Percentiles rank a stretch among this genome's conserved stretches.
Evolutionary conservation across 306 rosid genomes (phyloP).

Genomic region (Pyrus betulifolia): DNA sequence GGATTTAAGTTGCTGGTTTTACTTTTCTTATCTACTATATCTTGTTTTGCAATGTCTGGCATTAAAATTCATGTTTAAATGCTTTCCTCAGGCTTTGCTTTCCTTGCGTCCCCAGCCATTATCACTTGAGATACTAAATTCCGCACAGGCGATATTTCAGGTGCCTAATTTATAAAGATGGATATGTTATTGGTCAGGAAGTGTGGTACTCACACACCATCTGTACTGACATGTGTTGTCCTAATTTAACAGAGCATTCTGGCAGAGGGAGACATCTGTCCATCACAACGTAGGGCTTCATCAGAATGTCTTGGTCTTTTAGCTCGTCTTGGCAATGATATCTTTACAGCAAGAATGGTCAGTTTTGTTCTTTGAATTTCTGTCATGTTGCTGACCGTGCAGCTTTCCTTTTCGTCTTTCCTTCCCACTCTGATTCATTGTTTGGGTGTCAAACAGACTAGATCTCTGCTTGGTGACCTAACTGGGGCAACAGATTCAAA

Average conservation of each 20-base stretch:
- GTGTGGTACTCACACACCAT: neutral
- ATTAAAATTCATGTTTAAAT: conserved; percentile 14
- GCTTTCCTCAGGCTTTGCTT: conserved; percentile 57
- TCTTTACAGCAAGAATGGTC: conserved; percentile 93
- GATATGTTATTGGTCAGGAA: neutral
- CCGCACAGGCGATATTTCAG: conserved; percentile 81
- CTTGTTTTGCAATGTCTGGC: conserved; percentile 4
- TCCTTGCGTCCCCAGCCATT: conserved; percentile 58
- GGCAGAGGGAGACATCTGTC: conserved; percentile 85
- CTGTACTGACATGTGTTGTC: neutral
- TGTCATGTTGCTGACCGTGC: neutral
- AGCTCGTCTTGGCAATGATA: conserved; percentile 91
- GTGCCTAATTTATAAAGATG: conserved; percentile 22
- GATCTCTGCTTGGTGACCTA: conserved; percentile 79
- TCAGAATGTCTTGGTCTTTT: conserved; percentile 87
- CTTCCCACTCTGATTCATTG: conserved; percentile 13
- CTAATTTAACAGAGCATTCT: conserved; percentile 62
- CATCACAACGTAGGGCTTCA: conserved; percentile 81
- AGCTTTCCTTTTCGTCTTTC: neutral
- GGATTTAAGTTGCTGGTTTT: conserved; percentile 71
- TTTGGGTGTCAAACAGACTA: conserved; percentile 50
- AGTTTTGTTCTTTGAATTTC: conserved; percentile 10
- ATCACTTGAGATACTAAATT: conserved; percentile 66
- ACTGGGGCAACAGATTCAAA: conserved; percentile 59
- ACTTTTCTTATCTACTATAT: neutral